These are phyloP conservation scores for Fusarium poae DNA, from an alignment of 2,329 filamentous ascomycete species.

Conservation along the genomic window DNA sequence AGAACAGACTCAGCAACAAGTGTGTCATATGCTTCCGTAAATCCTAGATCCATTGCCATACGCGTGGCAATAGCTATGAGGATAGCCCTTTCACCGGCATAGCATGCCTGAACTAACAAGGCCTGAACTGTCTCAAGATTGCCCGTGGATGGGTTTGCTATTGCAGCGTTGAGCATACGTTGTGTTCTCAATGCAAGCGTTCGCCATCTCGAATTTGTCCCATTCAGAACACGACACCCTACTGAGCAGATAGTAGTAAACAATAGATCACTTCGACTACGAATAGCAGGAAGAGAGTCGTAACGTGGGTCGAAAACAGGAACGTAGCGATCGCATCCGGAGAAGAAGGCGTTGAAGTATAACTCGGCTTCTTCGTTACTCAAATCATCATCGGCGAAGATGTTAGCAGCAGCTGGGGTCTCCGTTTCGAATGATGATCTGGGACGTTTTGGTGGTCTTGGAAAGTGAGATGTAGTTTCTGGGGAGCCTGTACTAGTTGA, in stretches of 20 bases:
- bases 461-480: background rate
- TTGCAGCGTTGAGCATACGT: conserved; percentile 26
- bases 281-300: background rate
- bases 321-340: conserved; percentile 20
- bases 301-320: conserved; percentile 7
- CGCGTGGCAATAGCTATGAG: conserved; percentile 16
- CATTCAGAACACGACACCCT: conserved; percentile 19
- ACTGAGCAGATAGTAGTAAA: conserved; percentile 26
- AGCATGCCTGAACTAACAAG: conserved; percentile 16
- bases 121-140: conserved; percentile 24
- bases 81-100: conserved; percentile 20
- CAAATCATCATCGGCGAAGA: background rate
- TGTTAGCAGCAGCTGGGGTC: background rate
- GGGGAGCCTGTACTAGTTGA: conserved; percentile 9
- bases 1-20: conserved; percentile 6
- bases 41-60: conserved; percentile 23
- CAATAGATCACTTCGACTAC: background rate
- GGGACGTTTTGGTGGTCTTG: background rate
- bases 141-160: conserved; percentile 9
- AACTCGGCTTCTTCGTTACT: background rate
- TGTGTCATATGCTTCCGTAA: conserved; percentile 20
- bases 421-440: conserved; percentile 14
- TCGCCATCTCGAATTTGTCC: conserved; percentile 8
- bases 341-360: conserved; percentile 26
- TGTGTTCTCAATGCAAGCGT: conserved; percentile 6